Conservation (phyloP, 2,329 filamentous ascomycete genomes). For the Exophiala bonariae region DNA sequence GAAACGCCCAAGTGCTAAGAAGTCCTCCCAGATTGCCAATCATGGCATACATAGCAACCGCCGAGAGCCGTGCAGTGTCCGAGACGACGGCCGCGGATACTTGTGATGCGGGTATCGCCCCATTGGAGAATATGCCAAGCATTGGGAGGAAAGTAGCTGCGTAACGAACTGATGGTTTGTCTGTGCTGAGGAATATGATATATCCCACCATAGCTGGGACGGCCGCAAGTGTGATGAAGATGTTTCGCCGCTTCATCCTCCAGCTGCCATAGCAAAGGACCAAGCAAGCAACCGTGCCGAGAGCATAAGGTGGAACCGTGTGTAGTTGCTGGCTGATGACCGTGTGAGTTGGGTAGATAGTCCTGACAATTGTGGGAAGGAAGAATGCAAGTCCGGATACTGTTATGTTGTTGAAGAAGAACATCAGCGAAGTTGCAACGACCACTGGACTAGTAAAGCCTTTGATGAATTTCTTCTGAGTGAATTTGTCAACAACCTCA, state of each 20-base stretch:
- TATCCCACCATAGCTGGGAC: conserved; percentile 69
- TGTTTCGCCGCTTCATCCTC: conserved; percentile 58
- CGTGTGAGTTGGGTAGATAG: conserved; percentile 61
- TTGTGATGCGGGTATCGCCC: conserved; percentile 66
- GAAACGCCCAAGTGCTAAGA: conserved; percentile 65
- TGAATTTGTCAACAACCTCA: conserved; percentile 64
- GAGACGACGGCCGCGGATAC: conserved; percentile 69
- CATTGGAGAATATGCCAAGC: conserved; percentile 62
- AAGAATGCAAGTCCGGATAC: conserved; percentile 72
- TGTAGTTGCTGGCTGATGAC: conserved; percentile 66
- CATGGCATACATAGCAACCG: conserved; percentile 70
- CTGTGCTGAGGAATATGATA: conserved; percentile 66
- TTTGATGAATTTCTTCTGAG: conserved; percentile 57
- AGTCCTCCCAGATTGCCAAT: conserved; percentile 71
- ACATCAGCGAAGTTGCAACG: conserved; percentile 57
- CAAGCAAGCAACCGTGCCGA: conserved; percentile 66
- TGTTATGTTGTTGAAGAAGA: conserved; percentile 67
- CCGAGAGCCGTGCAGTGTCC: conserved; percentile 67
- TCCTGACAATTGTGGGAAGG: conserved; percentile 67
- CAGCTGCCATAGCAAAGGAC: conserved; percentile 62
- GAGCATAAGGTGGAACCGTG: conserved; percentile 69
- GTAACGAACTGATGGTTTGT: conserved; percentile 58
- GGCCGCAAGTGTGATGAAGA: conserved; percentile 61
- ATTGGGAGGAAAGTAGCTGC: conserved; percentile 70
- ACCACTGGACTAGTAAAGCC: conserved; percentile 67